Evolutionary conservation across 495 filamentous ascomycete species (phyloP), one percentile per base, ranked within the genome.

Genomic region (Talaromyces adpressus): DNA sequence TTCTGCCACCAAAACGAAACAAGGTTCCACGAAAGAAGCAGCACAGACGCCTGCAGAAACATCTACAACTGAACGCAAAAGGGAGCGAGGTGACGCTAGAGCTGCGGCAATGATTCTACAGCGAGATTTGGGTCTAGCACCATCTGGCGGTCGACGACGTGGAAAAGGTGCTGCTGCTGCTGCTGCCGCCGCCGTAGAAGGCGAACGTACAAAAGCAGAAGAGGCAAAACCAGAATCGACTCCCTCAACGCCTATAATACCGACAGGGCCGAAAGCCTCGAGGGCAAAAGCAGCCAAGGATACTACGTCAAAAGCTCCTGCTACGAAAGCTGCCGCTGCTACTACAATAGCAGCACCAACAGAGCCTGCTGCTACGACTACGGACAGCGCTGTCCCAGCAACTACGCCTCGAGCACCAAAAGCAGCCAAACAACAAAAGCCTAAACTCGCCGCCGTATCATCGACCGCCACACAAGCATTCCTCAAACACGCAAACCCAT

Each of bases 401-500:
- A 56, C 73, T 45, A 70, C 70, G 23, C 61, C 78, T 47, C 61
- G 71, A 18, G 62, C 74, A 18, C 62, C 71, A 1, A 80, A 77
- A 58, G 41, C 71, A 22, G 56, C 69, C 56, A 75, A 72, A 68
- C 69, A 69, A 6, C 59, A 62, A 34, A 74, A 70, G 66, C 63
- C 69, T 64, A 84, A 65, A 71, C 71, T 68, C 62, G 64, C 65
- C 14, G 30, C 73, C 14, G 62, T 72, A 8, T 59, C 81, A 27
- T 71, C 85, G 8, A 84, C 84, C 4, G 84, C 88, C 6, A 90
- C 85, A 1, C 87, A 91, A 70, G 92, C 91, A n/a, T 97, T 96
- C 71, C 80, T 96, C 67, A 96, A 96, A 70, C 92, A 96, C 68
- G 92, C 92, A 61, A 95, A 94, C 71, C 85, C 91, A 20, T 92